These are phyloP conservation scores for Alternaria sp. DNA, from an alignment of 2,329 filamentous ascomycete genomes.

Conservation along the genomic window DNA sequence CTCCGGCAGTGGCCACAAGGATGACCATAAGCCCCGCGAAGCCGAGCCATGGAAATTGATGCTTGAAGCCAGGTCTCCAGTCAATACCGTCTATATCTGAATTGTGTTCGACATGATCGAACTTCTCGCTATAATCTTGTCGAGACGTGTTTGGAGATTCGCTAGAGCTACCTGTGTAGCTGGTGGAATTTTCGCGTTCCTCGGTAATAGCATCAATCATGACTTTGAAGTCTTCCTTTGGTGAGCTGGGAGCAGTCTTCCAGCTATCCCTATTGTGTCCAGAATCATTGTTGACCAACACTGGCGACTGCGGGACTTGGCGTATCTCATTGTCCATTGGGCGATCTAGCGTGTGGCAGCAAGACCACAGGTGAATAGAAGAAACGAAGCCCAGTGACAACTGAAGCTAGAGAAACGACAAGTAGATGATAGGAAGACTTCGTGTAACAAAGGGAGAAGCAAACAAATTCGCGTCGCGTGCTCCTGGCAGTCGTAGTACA, in stretches of 20 bases:
- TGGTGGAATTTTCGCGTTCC: background rate
- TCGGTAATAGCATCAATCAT: conserved; percentile 12
- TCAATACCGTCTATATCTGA: conserved; percentile 29
- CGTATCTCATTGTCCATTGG: conserved; percentile 9
- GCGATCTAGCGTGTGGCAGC: background rate
- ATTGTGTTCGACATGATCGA: conserved; percentile 5
- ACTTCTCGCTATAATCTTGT: conserved; percentile 2
- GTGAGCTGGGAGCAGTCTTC: background rate
- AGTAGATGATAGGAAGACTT: background rate
- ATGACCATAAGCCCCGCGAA: conserved; percentile 30
- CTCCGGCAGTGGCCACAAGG: conserved; percentile 30
- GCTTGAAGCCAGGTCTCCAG: conserved; percentile 33
- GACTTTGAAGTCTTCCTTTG: conserved; percentile 14
- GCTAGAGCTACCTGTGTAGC: background rate
- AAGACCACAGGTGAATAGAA: background rate
- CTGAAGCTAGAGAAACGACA: background rate
- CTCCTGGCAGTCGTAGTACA: conserved; percentile 2
- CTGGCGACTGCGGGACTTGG: conserved; percentile 1
- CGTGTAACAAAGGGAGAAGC: background rate
- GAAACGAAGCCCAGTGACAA: background rate
- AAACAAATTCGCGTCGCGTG: conserved; percentile 15
- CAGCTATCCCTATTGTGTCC: background rate
- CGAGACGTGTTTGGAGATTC: background rate
- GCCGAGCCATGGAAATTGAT: conserved; percentile 37
- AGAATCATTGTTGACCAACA: background rate